Conservation (phyloP, 176 grass and related monocot species). For the Panicum miliaceum region DNA sequence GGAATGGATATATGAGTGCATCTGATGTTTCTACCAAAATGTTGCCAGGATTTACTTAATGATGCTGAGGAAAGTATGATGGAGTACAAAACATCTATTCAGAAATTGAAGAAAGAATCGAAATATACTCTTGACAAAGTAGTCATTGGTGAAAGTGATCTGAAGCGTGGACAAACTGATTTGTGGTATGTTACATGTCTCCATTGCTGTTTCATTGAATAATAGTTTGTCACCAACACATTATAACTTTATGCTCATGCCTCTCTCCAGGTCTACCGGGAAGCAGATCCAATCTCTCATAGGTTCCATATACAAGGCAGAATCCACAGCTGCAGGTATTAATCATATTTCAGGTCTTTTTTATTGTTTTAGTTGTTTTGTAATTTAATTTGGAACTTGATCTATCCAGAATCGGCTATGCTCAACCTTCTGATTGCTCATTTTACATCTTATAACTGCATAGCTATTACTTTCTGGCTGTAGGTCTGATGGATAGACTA, state of each 20-base stretch:
- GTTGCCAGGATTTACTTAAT: constrained; percentile 72
- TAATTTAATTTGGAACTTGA: constrained; percentile 8
- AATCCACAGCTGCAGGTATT: constrained; percentile 80
- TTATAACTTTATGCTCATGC: constrained; percentile 5
- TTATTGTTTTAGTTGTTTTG: not conserved
- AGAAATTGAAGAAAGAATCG: constrained; percentile 72
- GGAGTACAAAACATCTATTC: constrained; percentile 65
- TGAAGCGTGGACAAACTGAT: constrained; percentile 77
- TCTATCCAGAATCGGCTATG: not conserved
- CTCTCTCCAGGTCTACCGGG: constrained; percentile 73
- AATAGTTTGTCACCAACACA: constrained; percentile 2
- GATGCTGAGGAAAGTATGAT: constrained; percentile 78
- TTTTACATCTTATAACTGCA: not conserved
- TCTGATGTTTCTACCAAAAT: not conserved
- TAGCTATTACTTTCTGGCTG: not conserved
- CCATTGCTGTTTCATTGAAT: constrained; percentile 20
- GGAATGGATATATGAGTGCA: not conserved
- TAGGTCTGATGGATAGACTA: constrained; percentile 87
- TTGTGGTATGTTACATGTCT: constrained; percentile 50
- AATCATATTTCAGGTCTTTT: constrained; percentile 7
- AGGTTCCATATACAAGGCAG: constrained; percentile 81
- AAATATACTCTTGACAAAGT: constrained; percentile 81
- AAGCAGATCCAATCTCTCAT: constrained; percentile 81
- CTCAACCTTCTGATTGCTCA: constrained; percentile 11
- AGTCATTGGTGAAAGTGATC: constrained; percentile 79